Conservation (phyloP, 331 rosid species). For the Quercus lobata region DNA sequence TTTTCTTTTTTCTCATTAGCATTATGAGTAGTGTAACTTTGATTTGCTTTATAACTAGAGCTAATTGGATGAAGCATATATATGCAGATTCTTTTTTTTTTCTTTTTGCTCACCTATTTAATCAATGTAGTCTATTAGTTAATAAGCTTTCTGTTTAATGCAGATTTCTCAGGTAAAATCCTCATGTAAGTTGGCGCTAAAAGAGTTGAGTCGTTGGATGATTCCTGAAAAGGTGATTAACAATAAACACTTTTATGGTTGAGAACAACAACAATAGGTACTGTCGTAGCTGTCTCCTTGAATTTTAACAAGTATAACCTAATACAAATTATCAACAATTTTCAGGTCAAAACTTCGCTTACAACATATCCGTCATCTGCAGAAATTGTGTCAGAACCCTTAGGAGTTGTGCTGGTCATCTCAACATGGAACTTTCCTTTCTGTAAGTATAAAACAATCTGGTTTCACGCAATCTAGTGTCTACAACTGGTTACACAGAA, state of each 20-base stretch:
- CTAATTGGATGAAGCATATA: not conserved
- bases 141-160: not conserved
- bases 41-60: not conserved
- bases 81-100: too few species aligned
- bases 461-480: not conserved
- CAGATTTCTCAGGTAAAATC: constrained; percentile 60
- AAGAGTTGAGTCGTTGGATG: constrained; percentile 69
- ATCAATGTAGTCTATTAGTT: too few species aligned
- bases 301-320: not conserved
- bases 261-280: not conserved
- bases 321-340: not conserved
- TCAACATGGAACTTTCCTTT: constrained; percentile 92
- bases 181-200: constrained; percentile 55
- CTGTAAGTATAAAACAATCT: constrained; percentile 39
- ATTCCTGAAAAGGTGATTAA: constrained; percentile 57
- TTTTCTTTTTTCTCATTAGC: not conserved
- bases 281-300: not conserved
- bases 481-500: not conserved
- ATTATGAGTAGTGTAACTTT: not conserved
- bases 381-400: constrained; percentile 77
- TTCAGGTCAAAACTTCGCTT: constrained; percentile 70
- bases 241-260: not conserved
- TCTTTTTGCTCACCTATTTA: too few species aligned
- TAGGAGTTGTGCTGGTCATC: constrained; percentile 85
- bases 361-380: constrained; percentile 75